Evolutionary conservation across 179 eudicot species (phyloP), one percentile per base, ranked within the genome.

Genomic region (Silene coronaria): DNA sequence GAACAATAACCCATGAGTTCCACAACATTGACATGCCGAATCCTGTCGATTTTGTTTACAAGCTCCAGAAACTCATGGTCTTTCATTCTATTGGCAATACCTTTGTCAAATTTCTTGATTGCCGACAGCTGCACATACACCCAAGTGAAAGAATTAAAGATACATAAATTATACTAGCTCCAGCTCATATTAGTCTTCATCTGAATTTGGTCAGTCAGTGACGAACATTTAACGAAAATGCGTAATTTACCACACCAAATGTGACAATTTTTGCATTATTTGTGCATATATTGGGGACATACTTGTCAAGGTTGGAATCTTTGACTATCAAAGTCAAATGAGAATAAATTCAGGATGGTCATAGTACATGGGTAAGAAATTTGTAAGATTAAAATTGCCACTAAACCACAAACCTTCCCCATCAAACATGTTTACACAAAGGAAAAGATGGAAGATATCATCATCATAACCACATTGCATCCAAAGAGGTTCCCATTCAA

Each of bases 1-100:
- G 79, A 78, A 82, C 96, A 89, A 76, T 86, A 91, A 22, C 93
- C 96, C 71, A 84, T 80, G 13, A 91, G 86, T 77, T 83, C 87
- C 68, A 89, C 89, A 38, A 89, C 78, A 64, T 88, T 89, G 48
- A 79, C 81, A 81, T 91, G 91, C 42, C 79, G 89, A 84, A 91
- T 86, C 75, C 82, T 80, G 61, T 90, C 86, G 42, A 91, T 62
- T 55, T 70, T 78, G 63, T 83, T 80, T 3, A 91, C 90, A 23
- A 91, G 87, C 68, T 89, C 89, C 59, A 88, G 80, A 78, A 91
- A 89, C 48, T 84, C 90, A 30, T 77, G 80, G 73, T 88, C 88
- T 64, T 72, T 85, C 81, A 81, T 78, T 36, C 84, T 83, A 61
- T 72, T 74, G 55, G 86, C 81, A 60, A 82, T 80, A 58, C 84